These are phyloP conservation scores for Ophiostoma himal-ulmi DNA, from an alignment of 2,329 filamentous ascomycete species.

Conservation along the genomic window DNA sequence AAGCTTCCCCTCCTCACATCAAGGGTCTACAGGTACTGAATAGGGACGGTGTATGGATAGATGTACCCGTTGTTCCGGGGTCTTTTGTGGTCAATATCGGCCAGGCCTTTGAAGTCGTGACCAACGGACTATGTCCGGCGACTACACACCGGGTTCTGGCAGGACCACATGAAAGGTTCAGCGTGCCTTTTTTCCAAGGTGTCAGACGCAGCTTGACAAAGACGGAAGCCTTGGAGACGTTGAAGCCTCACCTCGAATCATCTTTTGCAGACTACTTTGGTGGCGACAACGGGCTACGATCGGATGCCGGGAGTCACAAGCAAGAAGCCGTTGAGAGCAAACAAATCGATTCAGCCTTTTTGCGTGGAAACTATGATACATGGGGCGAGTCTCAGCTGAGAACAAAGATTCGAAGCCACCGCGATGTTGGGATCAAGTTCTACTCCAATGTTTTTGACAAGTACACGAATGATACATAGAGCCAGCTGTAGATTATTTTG, in stretches of 20 bases:
- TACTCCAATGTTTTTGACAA: constrained; percentile 38
- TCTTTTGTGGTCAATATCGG: neutral
- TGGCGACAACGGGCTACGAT: neutral
- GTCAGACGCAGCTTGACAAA: neutral
- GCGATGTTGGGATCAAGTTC: constrained; percentile 43
- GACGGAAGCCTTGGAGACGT: neutral
- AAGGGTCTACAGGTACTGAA: constrained; percentile 27
- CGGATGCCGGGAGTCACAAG: neutral
- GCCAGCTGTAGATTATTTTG: too few species aligned
- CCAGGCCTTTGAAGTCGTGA: neutral
- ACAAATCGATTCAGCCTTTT: constrained; percentile 45
- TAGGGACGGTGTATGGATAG: neutral
- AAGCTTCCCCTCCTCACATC: constrained; percentile 48
- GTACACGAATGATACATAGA: neutral
- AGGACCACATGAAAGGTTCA: neutral
- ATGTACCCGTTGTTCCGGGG: neutral
- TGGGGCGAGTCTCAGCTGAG: constrained; percentile 51
- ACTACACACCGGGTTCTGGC: neutral
- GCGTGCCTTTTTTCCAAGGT: neutral
- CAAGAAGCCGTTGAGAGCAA: constrained; percentile 10
- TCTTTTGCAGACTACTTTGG: neutral
- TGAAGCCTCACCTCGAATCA: neutral
- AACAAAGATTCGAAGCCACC: constrained; percentile 49
- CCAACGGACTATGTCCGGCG: neutral
- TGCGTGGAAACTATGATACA: constrained; percentile 46